Conservation (phyloP, 1,284 basidiomycete genomes). For the Leccinum colubrinum region DNA sequence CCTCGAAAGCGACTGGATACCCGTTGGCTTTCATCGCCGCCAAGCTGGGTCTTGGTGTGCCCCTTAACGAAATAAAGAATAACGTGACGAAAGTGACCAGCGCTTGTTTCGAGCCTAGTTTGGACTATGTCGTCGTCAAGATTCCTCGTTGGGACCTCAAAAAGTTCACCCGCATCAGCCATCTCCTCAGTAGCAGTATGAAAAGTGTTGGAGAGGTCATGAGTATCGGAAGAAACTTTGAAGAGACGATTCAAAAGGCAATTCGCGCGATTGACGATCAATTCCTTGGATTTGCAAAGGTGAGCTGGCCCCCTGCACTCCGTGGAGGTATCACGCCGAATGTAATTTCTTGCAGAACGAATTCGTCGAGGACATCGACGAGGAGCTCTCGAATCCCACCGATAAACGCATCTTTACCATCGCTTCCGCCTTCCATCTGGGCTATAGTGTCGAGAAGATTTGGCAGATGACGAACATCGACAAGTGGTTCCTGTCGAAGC, state of each 20-base stretch:
- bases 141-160: conserved; percentile 99
- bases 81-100: conserved; percentile 94
- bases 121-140: conserved; percentile 98
- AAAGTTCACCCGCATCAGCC: conserved; percentile 93
- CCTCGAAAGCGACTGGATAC: conserved; percentile 98
- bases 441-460: conserved; percentile 94
- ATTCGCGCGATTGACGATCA: conserved; percentile 95
- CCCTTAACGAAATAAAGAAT: conserved; percentile 97
- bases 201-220: conserved; percentile 99
- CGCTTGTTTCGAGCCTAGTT: conserved; percentile 96
- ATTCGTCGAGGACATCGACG: conserved; percentile 79
- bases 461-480: conserved; percentile 98
- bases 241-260: conserved; percentile 98
- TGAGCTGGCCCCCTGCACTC: conserved; percentile 30
- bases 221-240: conserved; percentile 97
- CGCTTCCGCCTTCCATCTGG: conserved; percentile 83
- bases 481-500: conserved; percentile 94
- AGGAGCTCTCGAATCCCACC: conserved; percentile 85
- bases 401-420: conserved; percentile 94
- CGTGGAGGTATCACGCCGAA: not conserved
- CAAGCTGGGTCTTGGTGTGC: conserved; percentile 95
- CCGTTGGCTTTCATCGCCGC: conserved; percentile 98
- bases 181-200: conserved; percentile 90
- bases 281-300: conserved; percentile 91
- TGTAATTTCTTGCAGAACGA: conserved; percentile 58